Base-by-base conservation (phyloP, 257 asterid species). In the Dorcoceras hygrometricum region DNA sequence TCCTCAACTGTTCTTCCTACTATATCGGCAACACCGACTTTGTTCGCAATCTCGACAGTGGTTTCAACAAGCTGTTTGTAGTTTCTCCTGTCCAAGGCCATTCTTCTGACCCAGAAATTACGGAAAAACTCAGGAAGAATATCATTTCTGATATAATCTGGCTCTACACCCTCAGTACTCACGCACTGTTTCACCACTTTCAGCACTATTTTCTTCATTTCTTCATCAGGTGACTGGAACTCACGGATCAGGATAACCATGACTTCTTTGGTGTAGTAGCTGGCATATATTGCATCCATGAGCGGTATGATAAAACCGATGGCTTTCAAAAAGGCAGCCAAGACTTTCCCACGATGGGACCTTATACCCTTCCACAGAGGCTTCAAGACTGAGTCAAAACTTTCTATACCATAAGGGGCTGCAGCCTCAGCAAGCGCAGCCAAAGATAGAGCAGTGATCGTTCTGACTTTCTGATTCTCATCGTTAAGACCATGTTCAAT, bases 401-500 rank as follows among this genome's bases (percentile, higher is more conserved):
- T 88, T 71, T 90, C 97, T 39, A 90, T 90, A 78, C 97, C 96
- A 72, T 90, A 90, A 0, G 96, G 97, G 2, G 97, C 97, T 66
- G 97, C 85, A 67, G 96, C 96, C 85, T 90, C 97, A 9, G 97
- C 97, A 77, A 90, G 97, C 46, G 97, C 95, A 75, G 97, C 97
- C 79, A 90, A 76, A 32, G 97, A 90, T 25, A 88, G 84, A 71
- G 97, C 95, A 1, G 97, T 90, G 57, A 90, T 90, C 29, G 96
- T 88, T 72, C 96, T 73, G 70, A 88, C 97, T 73, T 90, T 90
- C 84, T 90, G 97, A 69, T 90, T 90, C 80, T 90, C 97, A 80
- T 90, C 97, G 71, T 86, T 90, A 64, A 90, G 88, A 24, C 97
- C 97, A 57, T 88, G 97, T 71, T 90, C 97, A 63, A 90, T 90